Conservation (phyloP, 2,329 filamentous ascomycete species). For the Zelopaecilomyces penicillatus region DNA sequence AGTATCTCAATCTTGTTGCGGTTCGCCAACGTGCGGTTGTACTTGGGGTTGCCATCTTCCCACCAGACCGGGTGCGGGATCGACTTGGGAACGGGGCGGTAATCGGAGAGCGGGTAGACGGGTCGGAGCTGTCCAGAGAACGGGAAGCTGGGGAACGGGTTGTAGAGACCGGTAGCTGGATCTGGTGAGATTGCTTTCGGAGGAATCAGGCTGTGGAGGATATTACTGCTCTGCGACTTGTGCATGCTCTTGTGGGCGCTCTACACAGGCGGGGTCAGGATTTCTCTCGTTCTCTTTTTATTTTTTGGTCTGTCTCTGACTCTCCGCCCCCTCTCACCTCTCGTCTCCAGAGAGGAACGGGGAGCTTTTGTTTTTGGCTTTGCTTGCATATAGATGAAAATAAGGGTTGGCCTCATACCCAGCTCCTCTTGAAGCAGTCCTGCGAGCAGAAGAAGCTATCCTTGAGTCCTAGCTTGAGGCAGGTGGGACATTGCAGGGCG, state of each 20-base stretch:
- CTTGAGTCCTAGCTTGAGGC: conserved; percentile 76
- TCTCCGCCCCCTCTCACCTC: neutral
- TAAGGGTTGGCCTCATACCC: conserved; percentile 53
- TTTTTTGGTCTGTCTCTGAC: neutral
- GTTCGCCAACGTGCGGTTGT: conserved; percentile 51
- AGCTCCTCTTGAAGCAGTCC: conserved; percentile 98
- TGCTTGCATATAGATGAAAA: no score
- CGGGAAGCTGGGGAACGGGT: conserved; percentile 82
- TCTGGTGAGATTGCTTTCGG: conserved; percentile 83
- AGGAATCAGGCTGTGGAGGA: conserved; percentile 64
- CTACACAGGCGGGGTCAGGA: conserved; percentile 35
- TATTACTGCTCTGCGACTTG: conserved; percentile 67
- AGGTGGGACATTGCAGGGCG: conserved; percentile 86
- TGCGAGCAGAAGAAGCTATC: conserved; percentile 97
- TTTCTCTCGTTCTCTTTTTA: neutral
- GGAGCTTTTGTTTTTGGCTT: no score
- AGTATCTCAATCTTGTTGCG: conserved; percentile 78
- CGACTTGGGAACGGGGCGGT: conserved; percentile 64
- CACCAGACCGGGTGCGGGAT: conserved; percentile 86
- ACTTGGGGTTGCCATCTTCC: conserved; percentile 65
- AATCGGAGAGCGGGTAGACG: conserved; percentile 73
- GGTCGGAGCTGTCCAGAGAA: conserved; percentile 78
- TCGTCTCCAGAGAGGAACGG: neutral
- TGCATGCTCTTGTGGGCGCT: conserved; percentile 61
- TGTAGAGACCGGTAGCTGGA: conserved; percentile 81